phyloP scores from a whole-genome alignment of 108 stramenopile species.

The Licmophora abbreviata region DNA sequence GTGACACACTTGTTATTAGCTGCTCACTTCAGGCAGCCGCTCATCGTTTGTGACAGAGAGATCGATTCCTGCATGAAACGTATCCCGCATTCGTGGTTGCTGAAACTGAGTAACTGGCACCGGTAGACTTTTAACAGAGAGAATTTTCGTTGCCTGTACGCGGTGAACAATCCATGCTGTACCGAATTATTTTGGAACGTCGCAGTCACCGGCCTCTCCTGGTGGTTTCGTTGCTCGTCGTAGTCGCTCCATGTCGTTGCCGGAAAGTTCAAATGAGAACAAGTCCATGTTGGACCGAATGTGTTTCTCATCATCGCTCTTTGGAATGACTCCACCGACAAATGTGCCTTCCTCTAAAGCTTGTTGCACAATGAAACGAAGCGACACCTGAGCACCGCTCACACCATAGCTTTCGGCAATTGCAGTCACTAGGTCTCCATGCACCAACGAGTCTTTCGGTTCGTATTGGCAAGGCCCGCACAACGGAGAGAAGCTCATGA shows the following conservation, averaged over 20 bases:
- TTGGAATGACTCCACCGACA: slow-evolving; percentile 39
- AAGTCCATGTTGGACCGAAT: slow-evolving; percentile 30
- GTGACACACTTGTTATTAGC: no score
- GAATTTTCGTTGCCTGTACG: no score
- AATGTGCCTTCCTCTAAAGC: slow-evolving; percentile 14
- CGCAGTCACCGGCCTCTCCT: slow-evolving; percentile 43
- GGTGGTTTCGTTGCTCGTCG: slow-evolving; percentile 20
- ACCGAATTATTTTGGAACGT: slow-evolving; percentile 8
- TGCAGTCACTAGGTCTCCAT: slow-evolving; percentile 31
- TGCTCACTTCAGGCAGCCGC: no score
- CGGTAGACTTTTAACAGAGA: no score
- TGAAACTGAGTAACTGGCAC: no score
- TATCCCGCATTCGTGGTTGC: no score
- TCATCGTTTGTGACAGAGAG: no score
- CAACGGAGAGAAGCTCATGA: slow-evolving; percentile 53
- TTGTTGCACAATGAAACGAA: slow-evolving; percentile 53
- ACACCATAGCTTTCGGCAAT: slow-evolving; percentile 26
- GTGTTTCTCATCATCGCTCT: slow-evolving; percentile 37
- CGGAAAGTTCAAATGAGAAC: slow-evolving; percentile 34
- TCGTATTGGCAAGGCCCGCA: slow-evolving; percentile 47
- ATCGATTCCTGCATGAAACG: no score
- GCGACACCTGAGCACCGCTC: slow-evolving; percentile 37
- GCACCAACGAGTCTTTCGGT: slow-evolving; percentile 27
- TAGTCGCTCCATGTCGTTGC: slow-evolving; percentile 33
- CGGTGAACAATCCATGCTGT: no score